Conservation (phyloP, 768 basidiomycete species). For the Leucosporidium creatinivorum region DNA sequence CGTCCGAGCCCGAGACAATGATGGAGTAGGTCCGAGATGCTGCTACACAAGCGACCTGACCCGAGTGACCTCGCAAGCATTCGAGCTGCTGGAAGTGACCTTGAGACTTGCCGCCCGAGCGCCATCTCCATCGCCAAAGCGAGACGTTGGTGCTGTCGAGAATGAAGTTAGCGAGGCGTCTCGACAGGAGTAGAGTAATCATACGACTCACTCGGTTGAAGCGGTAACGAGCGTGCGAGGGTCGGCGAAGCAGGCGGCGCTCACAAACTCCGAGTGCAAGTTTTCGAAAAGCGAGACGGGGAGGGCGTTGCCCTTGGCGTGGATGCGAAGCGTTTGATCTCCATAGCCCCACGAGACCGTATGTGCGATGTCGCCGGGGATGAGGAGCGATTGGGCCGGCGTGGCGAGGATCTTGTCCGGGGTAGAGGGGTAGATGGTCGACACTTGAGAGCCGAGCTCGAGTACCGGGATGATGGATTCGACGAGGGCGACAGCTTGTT, state of each 20-base stretch:
- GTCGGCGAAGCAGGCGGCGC: constrained; percentile 3
- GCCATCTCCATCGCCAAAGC: background rate
- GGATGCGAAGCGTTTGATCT: background rate
- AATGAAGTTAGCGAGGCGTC: background rate
- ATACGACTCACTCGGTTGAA: background rate
- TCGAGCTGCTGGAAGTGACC: constrained; percentile 2
- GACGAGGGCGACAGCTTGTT: background rate
- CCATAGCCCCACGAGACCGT: constrained; percentile 2
- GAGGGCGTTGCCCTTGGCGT: background rate
- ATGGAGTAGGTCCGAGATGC: constrained; percentile 1
- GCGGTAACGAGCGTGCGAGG: background rate
- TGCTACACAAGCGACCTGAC: background rate
- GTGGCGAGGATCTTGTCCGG: constrained; percentile 5
- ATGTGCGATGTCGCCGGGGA: background rate
- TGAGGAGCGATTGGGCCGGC: background rate
- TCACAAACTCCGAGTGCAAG: background rate
- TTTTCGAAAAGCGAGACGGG: constrained; percentile 1
- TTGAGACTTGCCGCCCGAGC: background rate
- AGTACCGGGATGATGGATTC: constrained; percentile 5
- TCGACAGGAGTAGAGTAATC: too few species aligned
- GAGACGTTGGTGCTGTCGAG: background rate
- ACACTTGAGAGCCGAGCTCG: background rate
- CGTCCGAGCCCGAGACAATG: constrained; percentile 1
- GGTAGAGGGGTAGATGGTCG: background rate
- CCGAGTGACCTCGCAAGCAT: constrained; percentile 4